Base-by-base conservation (phyloP, 768 basidiomycete genomes). In the Suillus alpinus region DNA sequence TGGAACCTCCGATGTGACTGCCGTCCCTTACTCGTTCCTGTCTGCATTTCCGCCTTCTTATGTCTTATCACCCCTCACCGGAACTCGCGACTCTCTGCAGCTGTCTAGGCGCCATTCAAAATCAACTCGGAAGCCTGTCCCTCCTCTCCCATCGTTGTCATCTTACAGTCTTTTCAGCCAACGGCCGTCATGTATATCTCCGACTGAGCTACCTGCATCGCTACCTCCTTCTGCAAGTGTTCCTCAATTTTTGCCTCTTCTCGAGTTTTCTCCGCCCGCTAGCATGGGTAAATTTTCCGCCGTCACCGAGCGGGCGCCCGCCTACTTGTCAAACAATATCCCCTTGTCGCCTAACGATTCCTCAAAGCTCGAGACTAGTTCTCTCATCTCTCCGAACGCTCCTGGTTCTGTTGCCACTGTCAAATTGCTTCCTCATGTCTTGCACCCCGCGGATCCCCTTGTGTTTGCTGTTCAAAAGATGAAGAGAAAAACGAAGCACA, bases 61-160 rank as follows among this genome's bases (percentile, higher is more conserved):
- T 57, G 10, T 46, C 13, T 20, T n/a, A 0, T 71, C 73, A 12
- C 71, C 72, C 29, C 61, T 71, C 12, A 63, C 58, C 59, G 64
- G 65, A 2, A 41, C 65, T 5, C 62, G 72, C 20, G 73, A 75
- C 53, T 75, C 72, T 32, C 46, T 75, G n/a, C 73, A 72, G 60
- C 43, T 73, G 5, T 63, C 68, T 0, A 66, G 58, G 46, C 63
- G 56, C 1, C 59, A 67, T 3, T 57, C 62, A 37, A 66, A 52
- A 52, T 46, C 31, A 31, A 1, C 47, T 36, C 63, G 71, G 47
- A 64, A 43, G 36, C 65, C 73, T 23, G 40, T 56, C 0, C 65
- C 67, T 31, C 65, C 68, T 6, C 29, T 71, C 43, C 71, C 69
- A 7, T 59, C 66, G 13, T 43, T 74, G 16, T 68, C 73, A 23